Base-by-base conservation (phyloP, 2,329 filamentous ascomycete species). In the Xylariaceae sp. region DNA sequence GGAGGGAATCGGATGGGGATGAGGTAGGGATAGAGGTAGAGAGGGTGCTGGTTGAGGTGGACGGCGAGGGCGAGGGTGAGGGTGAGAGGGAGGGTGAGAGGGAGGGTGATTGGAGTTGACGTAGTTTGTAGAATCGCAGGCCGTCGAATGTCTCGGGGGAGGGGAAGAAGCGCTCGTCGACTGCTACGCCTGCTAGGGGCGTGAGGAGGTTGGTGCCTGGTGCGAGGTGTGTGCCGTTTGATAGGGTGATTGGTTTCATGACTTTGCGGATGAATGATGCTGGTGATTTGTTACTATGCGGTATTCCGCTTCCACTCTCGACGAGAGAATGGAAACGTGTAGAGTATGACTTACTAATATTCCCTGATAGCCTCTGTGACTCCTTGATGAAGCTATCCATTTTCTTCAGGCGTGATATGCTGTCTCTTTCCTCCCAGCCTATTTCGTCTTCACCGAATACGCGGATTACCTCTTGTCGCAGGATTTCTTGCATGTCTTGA, bases 151-250 rank as follows among this genome's bases (percentile, higher is more conserved):
- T 54, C 19, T 64, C 58, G 0, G 73, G 66, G 42, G 72, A 54
- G 0, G 66, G 60, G 55, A 71, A 72, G 44, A 69, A 57, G 1
- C 67, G 66, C 9, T 68, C 60, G 58, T 78, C 75, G 3, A 59
- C 60, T 44, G 65, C 66, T 51, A 73, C 58, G 28, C 68, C 70
- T 16, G 68, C 63, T 12, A 67, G 55, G 0, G 75, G 70, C 0
- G 75, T 64, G 51, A 78, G 70, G 31, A 78, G 68, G n/a, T 69
- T 66, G 6, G 71, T 71, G 28, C 75, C 75, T 1, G 69, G 65
- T 0, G 75, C 75, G 10, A 78, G 69, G 34, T 73, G 70, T 44
- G 81, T 76, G 14, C 80, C 81, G 61, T 79, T 79, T 42, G 78
- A 80, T 1, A 82, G 75, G 2, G 73, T 73, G 58, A 83, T 72